phyloP scores from a whole-genome alignment of 495 filamentous ascomycete genomes.

The Penicillium malachiteum region DNA sequence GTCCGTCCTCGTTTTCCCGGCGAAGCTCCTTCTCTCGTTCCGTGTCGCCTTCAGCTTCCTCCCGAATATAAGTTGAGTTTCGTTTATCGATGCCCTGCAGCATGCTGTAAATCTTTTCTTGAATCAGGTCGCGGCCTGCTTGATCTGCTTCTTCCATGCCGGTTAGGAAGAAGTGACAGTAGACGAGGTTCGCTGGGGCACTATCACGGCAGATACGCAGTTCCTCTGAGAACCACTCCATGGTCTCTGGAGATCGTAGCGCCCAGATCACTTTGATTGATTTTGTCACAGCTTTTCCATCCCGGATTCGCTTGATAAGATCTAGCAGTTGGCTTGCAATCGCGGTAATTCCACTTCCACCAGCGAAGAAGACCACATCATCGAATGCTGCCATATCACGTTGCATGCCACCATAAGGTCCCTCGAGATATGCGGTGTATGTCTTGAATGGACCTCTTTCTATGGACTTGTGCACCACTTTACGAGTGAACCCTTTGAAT shows the following conservation, averaged over 20 bases:
- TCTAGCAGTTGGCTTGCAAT: slow-evolving; percentile 87
- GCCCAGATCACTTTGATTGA: slow-evolving; percentile 91
- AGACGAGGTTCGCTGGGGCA: slow-evolving; percentile 78
- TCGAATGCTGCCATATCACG: slow-evolving; percentile 91
- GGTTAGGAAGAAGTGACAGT: slow-evolving; percentile 94
- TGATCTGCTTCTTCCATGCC: slow-evolving; percentile 43
- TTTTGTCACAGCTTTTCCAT: slow-evolving; percentile 88
- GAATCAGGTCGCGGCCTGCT: slow-evolving; percentile 61
- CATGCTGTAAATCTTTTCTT: slow-evolving; percentile 81
- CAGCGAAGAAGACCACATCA: slow-evolving; percentile 86
- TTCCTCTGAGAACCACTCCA: slow-evolving; percentile 98
- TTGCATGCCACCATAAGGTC: slow-evolving; percentile 92
- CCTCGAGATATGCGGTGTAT: slow-evolving; percentile 87
- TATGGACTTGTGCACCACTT: slow-evolving; percentile 73
- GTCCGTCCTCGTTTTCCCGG: slow-evolving; percentile 80
- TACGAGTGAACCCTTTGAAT: slow-evolving; percentile 82
- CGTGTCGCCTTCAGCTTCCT: slow-evolving; percentile 75
- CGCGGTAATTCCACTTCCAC: slow-evolving; percentile 92
- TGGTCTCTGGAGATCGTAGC: slow-evolving; percentile 81
- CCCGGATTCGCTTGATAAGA: slow-evolving; percentile 90
- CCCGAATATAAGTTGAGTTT: slow-evolving; percentile 73
- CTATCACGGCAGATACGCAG: slow-evolving; percentile 83
- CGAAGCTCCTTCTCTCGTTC: slow-evolving; percentile 77
- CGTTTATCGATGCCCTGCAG: slow-evolving; percentile 80
- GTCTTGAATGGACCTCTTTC: slow-evolving; percentile 81